Evolutionary conservation across 23 red algal genomes (phyloP).

Genomic region (Agarophyton chilense): DNA sequence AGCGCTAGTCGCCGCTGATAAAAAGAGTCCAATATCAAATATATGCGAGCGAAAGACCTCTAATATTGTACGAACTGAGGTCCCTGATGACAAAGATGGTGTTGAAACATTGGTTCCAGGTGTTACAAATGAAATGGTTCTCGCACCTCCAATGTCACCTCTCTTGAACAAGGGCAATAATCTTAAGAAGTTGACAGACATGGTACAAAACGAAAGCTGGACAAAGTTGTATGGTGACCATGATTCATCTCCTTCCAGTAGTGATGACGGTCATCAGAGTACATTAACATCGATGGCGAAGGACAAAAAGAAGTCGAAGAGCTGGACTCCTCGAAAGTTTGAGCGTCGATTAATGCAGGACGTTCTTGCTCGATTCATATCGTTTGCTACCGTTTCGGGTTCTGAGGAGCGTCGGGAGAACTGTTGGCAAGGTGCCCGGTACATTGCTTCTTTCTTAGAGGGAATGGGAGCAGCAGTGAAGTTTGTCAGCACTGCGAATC

Average conservation of each 20-base stretch:
- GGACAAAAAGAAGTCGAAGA: not conserved
- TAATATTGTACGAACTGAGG: conserved; percentile 26
- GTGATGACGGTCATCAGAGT: conserved; percentile 21
- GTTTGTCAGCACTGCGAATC: conserved; percentile 6
- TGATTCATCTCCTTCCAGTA: not conserved
- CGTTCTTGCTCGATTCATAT: conserved; percentile 58
- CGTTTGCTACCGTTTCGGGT: conserved; percentile 64
- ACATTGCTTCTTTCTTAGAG: conserved; percentile 61
- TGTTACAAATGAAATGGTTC: conserved; percentile 57
- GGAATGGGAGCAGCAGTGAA: conserved; percentile 64
- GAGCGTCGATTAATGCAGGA: conserved; percentile 71
- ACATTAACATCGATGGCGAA: not conserved
- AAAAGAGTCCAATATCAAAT: not conserved
- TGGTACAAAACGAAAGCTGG: not conserved
- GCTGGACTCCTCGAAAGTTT: conserved; percentile 17
- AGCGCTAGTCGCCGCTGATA: not conserved
- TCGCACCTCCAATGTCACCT: conserved; percentile 63
- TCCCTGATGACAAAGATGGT: conserved; percentile 43
- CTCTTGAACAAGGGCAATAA: not conserved
- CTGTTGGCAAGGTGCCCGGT: conserved; percentile 81
- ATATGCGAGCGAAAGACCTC: not conserved
- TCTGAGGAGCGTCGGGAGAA: conserved; percentile 48
- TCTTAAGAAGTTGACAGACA: not conserved
- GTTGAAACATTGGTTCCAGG: conserved; percentile 62
- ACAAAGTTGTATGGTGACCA: conserved; percentile 8